phyloP scores from a whole-genome alignment of 2,329 filamentous ascomycete genomes.

The Penicillium sp. region DNA sequence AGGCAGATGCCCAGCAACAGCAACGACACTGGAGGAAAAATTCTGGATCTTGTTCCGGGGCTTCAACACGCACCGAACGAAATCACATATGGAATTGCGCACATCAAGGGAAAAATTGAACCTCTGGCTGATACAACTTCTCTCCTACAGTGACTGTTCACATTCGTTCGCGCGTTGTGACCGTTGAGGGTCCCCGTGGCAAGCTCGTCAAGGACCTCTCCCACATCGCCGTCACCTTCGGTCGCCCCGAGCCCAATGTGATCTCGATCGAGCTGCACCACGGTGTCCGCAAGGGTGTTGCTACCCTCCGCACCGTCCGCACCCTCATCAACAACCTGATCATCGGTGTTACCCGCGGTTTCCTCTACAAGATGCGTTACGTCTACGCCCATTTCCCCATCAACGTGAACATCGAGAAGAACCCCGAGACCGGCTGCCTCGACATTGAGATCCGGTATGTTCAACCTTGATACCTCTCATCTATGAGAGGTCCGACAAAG shows the following conservation, averaged over 20 bases:
- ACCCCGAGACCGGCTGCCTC: conserved; percentile 79
- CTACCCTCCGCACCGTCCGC: conserved; percentile 95
- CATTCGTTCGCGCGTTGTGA: conserved; percentile 96
- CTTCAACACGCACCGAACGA: neutral
- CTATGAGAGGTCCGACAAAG: neutral
- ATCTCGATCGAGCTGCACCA: conserved; percentile 99
- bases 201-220: conserved; percentile 96
- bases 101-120: conserved; percentile 1
- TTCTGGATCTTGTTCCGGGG: neutral
- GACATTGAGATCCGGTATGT: conserved; percentile 97
- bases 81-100: neutral
- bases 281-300: conserved; percentile 95
- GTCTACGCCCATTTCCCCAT: conserved; percentile 99
- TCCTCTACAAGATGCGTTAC: conserved; percentile 99
- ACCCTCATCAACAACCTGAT: conserved; percentile 99
- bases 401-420: conserved; percentile 99
- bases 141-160: conserved; percentile 78
- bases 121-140: conserved; percentile 27
- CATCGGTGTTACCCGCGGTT: conserved; percentile 97
- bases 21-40: neutral
- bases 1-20: neutral
- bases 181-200: conserved; percentile 95
- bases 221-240: conserved; percentile 96
- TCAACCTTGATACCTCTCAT: neutral
- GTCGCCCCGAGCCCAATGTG: conserved; percentile 75